A percentile compares a stretch with the other conserved stretches of the same genome.
These are phyloP conservation scores for Melaleuca alternifolia DNA, from an alignment of 345 rosid genomes.

Conservation along the genomic window DNA sequence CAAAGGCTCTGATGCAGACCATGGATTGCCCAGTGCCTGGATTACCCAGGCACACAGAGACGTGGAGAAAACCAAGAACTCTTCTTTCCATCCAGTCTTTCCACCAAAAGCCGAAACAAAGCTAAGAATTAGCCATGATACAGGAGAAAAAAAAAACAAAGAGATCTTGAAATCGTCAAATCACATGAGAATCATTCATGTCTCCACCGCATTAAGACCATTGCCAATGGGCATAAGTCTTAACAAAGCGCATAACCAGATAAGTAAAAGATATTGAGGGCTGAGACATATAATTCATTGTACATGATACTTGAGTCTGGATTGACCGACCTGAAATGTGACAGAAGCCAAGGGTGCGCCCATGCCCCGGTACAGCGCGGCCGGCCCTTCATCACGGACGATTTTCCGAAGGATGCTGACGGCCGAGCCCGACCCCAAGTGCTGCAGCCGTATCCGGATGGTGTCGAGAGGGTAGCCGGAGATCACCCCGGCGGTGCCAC, in stretches of 20 bases:
- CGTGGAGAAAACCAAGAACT: not conserved
- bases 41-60: not conserved
- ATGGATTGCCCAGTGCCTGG: not conserved
- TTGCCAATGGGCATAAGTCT: not conserved
- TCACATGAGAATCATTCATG: not conserved
- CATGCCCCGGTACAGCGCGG: constrained; percentile 86
- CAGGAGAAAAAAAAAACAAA: not conserved
- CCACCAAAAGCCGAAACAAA: not conserved
- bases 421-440: constrained; percentile 51
- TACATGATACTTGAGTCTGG: not conserved
- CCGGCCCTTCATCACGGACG: constrained; percentile 53
- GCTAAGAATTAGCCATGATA: not conserved
- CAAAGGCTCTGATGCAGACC: not conserved
- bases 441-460: constrained; percentile 67
- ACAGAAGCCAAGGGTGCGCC: constrained; percentile 88
- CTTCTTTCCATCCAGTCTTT: not conserved
- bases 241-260: not conserved
- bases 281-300: not conserved
- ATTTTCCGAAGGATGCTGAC: constrained; percentile 44
- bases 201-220: not conserved
- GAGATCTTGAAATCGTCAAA: not conserved
- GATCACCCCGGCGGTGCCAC: constrained; percentile 88
- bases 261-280: not conserved
- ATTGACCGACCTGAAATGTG: constrained; percentile 63
- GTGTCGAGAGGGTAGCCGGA: constrained; percentile 94